phyloP scores from a whole-genome alignment of 164 flowering plant genomes.

The Macadamia integrifolia region DNA sequence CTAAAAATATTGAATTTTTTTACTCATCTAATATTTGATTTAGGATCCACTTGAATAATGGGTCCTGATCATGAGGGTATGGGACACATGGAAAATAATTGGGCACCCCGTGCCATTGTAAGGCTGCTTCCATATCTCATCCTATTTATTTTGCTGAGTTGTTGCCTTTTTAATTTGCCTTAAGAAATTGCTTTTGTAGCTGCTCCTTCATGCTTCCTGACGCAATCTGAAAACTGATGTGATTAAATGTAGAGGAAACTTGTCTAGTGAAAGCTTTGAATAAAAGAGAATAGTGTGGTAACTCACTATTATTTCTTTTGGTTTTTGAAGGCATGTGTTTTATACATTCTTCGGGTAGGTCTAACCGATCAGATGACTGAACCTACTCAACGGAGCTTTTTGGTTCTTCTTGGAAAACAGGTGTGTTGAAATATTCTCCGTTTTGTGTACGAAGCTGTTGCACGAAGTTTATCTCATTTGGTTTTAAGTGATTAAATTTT shows the following conservation, averaged over 20 bases:
- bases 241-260: no score
- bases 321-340: conserved; percentile 83
- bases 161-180: no score
- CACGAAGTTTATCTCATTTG: not conserved
- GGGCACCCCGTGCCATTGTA: no score
- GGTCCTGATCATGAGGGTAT: no score
- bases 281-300: not conserved
- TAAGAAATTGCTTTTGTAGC: no score
- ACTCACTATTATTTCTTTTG: not conserved
- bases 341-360: conserved; percentile 88
- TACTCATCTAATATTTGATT: no score
- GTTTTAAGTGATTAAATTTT: not conserved
- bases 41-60: no score
- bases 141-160: no score
- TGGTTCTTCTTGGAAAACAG: conserved; percentile 80
- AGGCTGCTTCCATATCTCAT: no score
- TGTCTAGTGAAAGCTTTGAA: not conserved
- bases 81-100: no score
- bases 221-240: not conserved
- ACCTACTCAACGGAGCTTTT: conserved; percentile 77
- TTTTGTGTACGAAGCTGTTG: not conserved
- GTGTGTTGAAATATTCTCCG: conserved; percentile 25
- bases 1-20: no score
- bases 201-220: not conserved
- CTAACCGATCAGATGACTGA: conserved; percentile 92